Evolutionary conservation across 2,329 filamentous ascomycete species (phyloP), one percentile per base, ranked within the genome.

Genomic region (Colletotrichum endophyticum): DNA sequence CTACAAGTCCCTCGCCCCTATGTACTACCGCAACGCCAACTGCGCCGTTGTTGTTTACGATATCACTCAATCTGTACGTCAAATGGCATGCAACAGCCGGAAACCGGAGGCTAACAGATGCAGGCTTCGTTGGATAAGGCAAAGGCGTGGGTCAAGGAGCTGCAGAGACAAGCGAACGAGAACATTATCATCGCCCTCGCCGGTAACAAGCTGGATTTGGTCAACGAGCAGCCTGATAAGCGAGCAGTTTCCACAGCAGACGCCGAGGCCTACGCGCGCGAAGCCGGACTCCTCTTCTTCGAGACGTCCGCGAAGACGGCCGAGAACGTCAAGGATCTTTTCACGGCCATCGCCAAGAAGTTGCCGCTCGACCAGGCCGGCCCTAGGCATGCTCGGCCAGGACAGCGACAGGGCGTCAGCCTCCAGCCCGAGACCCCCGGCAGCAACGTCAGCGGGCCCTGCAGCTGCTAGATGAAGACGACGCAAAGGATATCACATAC

Each of bases 11-110:
- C 91, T 99, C 80, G 97, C 97, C 39, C 97, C 97, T 82, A 99
- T 99, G 97, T 99, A 99, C 90, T 99, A 99, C 89, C 91, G 98
- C 82, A 99, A 99, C 85, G 98, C 98, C 81, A 99, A 99, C 92
- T 99, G 97, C 88, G 97, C 98, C 75, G 96, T 99, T 36, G 96
- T 99, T 66, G 97, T 99, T 80, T 99, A 99, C 87, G 97, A 99
- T 88, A 99, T 99, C 84, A 99, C 97, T 83, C 97, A 99, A 92
- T 95, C 97, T 80, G 97, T 99, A 93, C 78, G 95, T 87, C 66
- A 15, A 13, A 8, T n/a, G 63, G 16, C 11, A 57, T 27, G 7
- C 30, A 11, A 4, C 4, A 8, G 19, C n/a, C 39, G 4, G 80
- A 84, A 71, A 83, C 81, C 25, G 19, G 25, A 22, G 16, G 30